phyloP scores from a whole-genome alignment of 1,139 yeast species.

The Zhuliangozyma blackwelliae region DNA sequence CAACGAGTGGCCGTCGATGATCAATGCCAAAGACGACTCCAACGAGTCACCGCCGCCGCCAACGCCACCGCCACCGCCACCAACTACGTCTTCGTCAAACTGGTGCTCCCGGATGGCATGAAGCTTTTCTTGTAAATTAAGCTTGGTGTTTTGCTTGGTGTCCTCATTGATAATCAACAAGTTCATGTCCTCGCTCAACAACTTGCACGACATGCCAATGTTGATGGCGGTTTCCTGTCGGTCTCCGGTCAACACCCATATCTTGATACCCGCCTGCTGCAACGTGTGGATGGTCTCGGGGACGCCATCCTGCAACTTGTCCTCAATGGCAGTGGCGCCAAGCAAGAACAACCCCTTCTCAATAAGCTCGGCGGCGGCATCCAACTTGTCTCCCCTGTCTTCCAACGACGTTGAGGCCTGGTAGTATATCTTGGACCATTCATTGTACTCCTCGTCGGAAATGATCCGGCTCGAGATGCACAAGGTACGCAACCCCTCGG shows the following conservation, averaged over 20 bases:
- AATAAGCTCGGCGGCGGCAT: constrained; percentile 65
- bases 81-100: constrained; percentile 57
- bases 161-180: constrained; percentile 85
- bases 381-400: constrained; percentile 71
- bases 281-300: constrained; percentile 94
- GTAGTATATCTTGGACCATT: constrained; percentile 62
- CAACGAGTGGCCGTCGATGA: constrained; percentile 91
- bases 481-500: constrained; percentile 90
- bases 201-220: constrained; percentile 96
- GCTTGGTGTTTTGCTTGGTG: constrained; percentile 64
- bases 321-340: constrained; percentile 99
- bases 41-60: constrained; percentile 25
- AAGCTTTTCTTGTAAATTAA: constrained; percentile 70
- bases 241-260: constrained; percentile 98
- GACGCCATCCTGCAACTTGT: constrained; percentile 95
- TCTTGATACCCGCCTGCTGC: constrained; percentile 93
- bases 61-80: too few species aligned
- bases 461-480: constrained; percentile 87
- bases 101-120: constrained; percentile 71
- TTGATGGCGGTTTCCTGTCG: constrained; percentile 99
- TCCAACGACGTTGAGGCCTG: constrained; percentile 81
- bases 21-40: constrained; percentile 74
- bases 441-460: constrained; percentile 69
- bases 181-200: constrained; percentile 94
- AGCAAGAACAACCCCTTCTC: constrained; percentile 74